Base-by-base conservation (phyloP, 148 eudicot genomes). In the Polygonum maritimum region DNA sequence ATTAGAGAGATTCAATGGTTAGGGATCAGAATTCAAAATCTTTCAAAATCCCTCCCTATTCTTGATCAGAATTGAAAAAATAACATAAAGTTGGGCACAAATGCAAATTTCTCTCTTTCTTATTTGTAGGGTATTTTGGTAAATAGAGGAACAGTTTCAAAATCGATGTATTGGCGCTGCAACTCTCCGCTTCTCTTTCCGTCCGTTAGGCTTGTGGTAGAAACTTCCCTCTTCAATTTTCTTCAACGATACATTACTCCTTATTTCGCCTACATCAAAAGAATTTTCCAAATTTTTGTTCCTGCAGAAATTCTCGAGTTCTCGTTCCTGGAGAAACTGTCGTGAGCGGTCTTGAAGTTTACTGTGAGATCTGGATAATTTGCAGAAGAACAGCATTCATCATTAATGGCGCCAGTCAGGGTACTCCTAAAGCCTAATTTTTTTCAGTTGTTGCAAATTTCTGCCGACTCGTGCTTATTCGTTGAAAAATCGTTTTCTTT, bases 371-470 rank as follows among this genome's bases (percentile, higher is more conserved):
- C 40, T 67, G 71, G 71, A 15, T 67, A 21, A 36, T 35, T 67
- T 67, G 71, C 71, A 36, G 71, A 35, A 36, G 71, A 36, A 67
- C 15, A 5, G 41, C 71, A 35, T 67, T 11, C 21, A 38, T 2
- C 16, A 67, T 26, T 1, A 26, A 26, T 67, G 71, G 71, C 41
- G 45, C 71, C 71, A 67, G 44, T 67, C 36, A 67, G 44, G 45
- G 71, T 67, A 67, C 41, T 67, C 2, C 21, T 35, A 67, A 67
- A 67, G 45, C 71, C 71, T 65, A 65, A 35, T 67, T 36, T 36
- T 10, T 21, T 15, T 67, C 45, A 67, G 36, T 5, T 67, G 14
- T 31, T 36, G 44, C 71, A 38, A 35, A 16, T 67, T 14, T 10
- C 44, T 35, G 2, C 45, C 19, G 19, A 2, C 7, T 35, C 71